phyloP scores from a whole-genome alignment of 768 basidiomycete species.

The Sporobolomyces roseus region DNA sequence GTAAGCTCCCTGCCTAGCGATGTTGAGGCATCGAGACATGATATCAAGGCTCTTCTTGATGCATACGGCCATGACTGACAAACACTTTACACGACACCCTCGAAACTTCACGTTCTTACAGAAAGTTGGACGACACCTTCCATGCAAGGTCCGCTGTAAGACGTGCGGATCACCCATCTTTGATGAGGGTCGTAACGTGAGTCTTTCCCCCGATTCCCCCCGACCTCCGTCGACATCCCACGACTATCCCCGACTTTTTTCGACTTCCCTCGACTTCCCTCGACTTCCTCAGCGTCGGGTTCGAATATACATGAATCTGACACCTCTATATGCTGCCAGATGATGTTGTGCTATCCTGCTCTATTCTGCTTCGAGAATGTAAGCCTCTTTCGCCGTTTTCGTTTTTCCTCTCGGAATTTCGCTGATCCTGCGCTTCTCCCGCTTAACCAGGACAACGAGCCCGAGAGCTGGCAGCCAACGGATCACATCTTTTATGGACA shows the following conservation, averaged over 20 bases:
- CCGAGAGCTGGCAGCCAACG: background rate
- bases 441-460: slow-evolving; percentile 22
- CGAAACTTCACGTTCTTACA: background rate
- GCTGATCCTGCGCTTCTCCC: too few relatives aligned
- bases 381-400: too few relatives aligned
- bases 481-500: slow-evolving; percentile 28
- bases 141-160: slow-evolving; percentile 27
- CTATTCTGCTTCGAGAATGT: slow-evolving; percentile 11
- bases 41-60: too few relatives aligned
- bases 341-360: slow-evolving; percentile 18
- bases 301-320: too few relatives aligned
- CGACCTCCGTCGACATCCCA: too few relatives aligned
- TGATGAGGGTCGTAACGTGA: slow-evolving; percentile 31
- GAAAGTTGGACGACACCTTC: slow-evolving; percentile 32
- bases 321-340: too few relatives aligned
- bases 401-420: too few relatives aligned
- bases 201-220: background rate
- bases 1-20: background rate
- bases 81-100: background rate
- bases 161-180: slow-evolving; percentile 16
- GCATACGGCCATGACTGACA: too few relatives aligned
- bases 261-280: too few relatives aligned
- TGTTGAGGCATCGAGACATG: too few relatives aligned
- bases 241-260: too few relatives aligned
- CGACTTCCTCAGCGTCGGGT: background rate